Evolutionary conservation across 1,139 yeast genomes (phyloP), one percentile per base, ranked within the genome.

Genomic region (Geotrichum restrictum): DNA sequence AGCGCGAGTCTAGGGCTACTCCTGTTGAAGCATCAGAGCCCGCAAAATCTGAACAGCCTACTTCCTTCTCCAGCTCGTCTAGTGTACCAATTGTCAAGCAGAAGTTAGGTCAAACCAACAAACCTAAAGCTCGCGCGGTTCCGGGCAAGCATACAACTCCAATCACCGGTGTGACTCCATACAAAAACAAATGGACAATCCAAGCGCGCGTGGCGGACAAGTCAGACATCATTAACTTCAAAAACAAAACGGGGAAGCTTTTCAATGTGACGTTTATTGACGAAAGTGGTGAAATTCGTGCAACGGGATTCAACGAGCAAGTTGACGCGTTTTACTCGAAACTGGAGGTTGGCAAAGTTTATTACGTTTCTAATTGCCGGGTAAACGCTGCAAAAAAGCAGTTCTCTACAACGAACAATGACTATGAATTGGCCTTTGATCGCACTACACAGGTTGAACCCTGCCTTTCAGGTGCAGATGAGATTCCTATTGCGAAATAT

Each of bases 281-380:
- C 67, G 96, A 94, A 67, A 85, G 96, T 5, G 96, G 95, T 63
- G 98, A 93, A 72, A 94, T 94, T 62, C 80, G 95, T 64, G 98
- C 96, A 14, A 89, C 98, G 7, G 97, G 95, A 3, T 94, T 94
- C 70, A 88, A 87, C 66, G 94, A 88, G 44, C 78, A 80, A 59
- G 97, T 94, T 6, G 95, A 87, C 57, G 81, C 80, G 64, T 85
- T 80, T 64, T 84, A 80, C 70, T 85, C 84, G 60, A 64, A 81
- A 45, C 74, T 94, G 55, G 86, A 86, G 68, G 98, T 89, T 65
- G 97, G 96, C 33, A 84, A 86, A 66, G 95, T 88, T 4, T 94
- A 88, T 68, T 88, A 84, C 63, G 76, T 94, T 34, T 80, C 94
- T 38, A 85, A 83, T 63, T 95, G 93, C 19, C 77, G 93, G 59